Evolutionary conservation across 1,284 basidiomycete genomes (phyloP), one percentile per base, ranked within the genome.

Genomic region (Ustanciosporium gigantosporum): DNA sequence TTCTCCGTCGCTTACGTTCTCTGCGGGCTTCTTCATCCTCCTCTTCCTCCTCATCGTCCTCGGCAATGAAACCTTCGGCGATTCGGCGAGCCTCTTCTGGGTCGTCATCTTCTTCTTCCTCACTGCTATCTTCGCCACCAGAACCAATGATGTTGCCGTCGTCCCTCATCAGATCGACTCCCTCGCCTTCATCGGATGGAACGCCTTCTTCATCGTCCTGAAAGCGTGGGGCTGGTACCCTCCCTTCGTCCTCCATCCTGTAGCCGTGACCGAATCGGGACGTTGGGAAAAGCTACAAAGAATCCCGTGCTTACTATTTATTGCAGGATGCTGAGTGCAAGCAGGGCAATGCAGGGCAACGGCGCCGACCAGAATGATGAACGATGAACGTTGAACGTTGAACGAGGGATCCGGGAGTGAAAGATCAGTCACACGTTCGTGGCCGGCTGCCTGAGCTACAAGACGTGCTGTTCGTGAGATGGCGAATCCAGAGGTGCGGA

Each of bases 1-100:
- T 67, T 27, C 52, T 60, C 27, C 59, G 61, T 37, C 64, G 58
- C 32, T 59, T 66, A 17, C 85, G 84, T 75, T 83, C 84, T 80
- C 87, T 89, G 70, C 86, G 83, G 19, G 85, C 84, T 13, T 84
- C 85, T 14, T 84, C 84, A 32, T 66, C 59, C 15, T 66, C 56
- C 16, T 71, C 74, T 8, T 70, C 72, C 21, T 72, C 73, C 31
- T 72, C 74, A 40, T 76, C 73, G 16, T 77, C 73, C 32, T 77
- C 75, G 16, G 66, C 75, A 42, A 77, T 77, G 57, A 77, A 77
- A 13, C 75, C 75, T 32, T 74, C 70, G 5, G 74, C 74, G 22
- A 77, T 49, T 22, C 73, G 64, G 19, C 70, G 57, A 15, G 71
- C 72, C 41, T 77, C 74, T 52, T 77, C 75, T 15, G 73, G 73